These are phyloP conservation scores for Cairneyella variabilis DNA, from an alignment of 495 filamentous ascomycete genomes.

Conservation along the genomic window DNA sequence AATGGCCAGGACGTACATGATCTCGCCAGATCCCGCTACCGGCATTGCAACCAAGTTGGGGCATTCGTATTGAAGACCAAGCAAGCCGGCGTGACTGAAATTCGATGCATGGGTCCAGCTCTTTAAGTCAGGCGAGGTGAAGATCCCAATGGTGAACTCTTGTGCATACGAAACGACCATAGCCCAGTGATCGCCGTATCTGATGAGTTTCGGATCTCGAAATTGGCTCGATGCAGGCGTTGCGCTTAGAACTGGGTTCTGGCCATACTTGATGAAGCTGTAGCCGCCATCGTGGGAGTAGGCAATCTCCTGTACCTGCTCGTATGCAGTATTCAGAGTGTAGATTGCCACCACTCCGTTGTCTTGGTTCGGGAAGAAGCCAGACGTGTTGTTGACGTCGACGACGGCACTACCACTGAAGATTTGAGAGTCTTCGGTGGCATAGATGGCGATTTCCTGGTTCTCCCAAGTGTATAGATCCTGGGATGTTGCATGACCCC, in stretches of 20 bases:
- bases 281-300: conserved; percentile 53
- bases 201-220: conserved; percentile 55
- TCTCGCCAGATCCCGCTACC: conserved; percentile 31
- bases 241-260: conserved; percentile 49
- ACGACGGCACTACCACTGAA: conserved; percentile 51
- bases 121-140: conserved; percentile 47
- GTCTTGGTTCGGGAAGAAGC: conserved; percentile 46
- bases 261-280: conserved; percentile 47
- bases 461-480: conserved; percentile 52
- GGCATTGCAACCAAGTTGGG: conserved; percentile 48
- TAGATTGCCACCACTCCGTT: conserved; percentile 54
- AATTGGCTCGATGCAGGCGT: conserved; percentile 40
- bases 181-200: conserved; percentile 49
- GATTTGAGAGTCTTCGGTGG: conserved; percentile 44
- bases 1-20: conserved; percentile 45
- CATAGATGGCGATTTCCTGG: conserved; percentile 48
- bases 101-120: conserved; percentile 51
- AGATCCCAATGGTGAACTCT: conserved; percentile 50
- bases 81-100: conserved; percentile 47
- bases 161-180: conserved; percentile 43
- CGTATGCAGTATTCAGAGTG: conserved; percentile 37
- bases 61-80: conserved; percentile 57
- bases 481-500: conserved; percentile 48
- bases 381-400: conserved; percentile 53
- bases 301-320: conserved; percentile 51